phyloP scores from a whole-genome alignment of 495 filamentous ascomycete genomes.

The Penicillium bialowiezense region DNA sequence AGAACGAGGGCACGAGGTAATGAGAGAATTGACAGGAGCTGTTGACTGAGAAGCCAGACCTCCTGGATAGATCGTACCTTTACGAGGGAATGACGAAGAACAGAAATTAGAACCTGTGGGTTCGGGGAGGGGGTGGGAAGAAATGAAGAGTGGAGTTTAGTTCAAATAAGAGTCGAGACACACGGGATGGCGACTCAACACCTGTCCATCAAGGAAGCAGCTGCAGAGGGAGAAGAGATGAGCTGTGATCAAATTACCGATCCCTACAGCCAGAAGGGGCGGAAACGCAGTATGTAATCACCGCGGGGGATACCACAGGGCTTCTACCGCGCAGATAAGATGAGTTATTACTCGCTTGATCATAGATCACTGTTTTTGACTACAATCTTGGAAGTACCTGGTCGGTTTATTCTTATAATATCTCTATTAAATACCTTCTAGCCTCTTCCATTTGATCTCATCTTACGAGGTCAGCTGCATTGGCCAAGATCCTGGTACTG shows the following conservation, averaged over 20 bases:
- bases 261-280: constrained; percentile 7
- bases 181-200: constrained; percentile 4
- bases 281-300: constrained; percentile 11
- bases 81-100: constrained; percentile 33
- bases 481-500: neutral
- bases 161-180: constrained; percentile 8
- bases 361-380: too few species aligned
- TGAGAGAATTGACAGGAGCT: neutral
- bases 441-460: neutral
- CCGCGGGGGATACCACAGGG: constrained; percentile 1
- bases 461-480: constrained; percentile 4
- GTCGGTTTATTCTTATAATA: too few species aligned
- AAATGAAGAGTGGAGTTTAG: constrained; percentile 9
- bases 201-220: constrained; percentile 10
- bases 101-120: constrained; percentile 14
- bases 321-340: neutral
- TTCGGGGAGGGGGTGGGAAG: constrained; percentile 8
- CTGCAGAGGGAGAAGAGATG: constrained; percentile 2
- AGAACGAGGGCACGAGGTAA: neutral
- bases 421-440: too few species aligned
- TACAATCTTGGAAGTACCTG: too few species aligned
- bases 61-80: constrained; percentile 18
- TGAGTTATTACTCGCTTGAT: neutral
- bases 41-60: neutral
- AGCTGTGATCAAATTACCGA: constrained; percentile 7